phyloP scores from a whole-genome alignment of 108 stramenopile species.

The Phaeodactylum tricornutum region DNA sequence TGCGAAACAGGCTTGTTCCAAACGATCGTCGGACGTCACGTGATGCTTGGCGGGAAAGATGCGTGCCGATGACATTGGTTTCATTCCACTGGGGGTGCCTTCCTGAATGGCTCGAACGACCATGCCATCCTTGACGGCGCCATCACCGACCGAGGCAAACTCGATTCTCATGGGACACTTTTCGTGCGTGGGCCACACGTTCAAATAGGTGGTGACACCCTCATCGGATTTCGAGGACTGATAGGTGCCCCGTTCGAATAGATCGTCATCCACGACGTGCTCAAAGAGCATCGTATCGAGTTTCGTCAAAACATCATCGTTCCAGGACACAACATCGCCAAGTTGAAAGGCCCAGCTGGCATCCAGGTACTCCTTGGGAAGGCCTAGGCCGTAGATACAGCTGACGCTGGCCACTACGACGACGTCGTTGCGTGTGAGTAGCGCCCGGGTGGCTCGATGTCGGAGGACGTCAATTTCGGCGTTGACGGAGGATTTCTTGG shows the following conservation, averaged over 20 bases:
- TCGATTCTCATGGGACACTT: slow-evolving; percentile 24
- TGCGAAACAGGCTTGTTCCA: slow-evolving; percentile 28
- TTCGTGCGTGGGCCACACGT: slow-evolving; percentile 47
- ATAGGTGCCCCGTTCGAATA: slow-evolving; percentile 25
- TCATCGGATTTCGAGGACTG: slow-evolving; percentile 1
- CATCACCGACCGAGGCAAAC: neutral
- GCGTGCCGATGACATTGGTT: slow-evolving; percentile 7
- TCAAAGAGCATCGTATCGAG: slow-evolving; percentile 14
- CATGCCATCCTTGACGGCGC: neutral
- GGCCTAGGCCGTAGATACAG: slow-evolving; percentile 78
- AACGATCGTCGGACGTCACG: slow-evolving; percentile 20
- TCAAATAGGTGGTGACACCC: slow-evolving; percentile 1
- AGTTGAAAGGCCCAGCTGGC: slow-evolving; percentile 19
- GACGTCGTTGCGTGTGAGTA: slow-evolving; percentile 48
- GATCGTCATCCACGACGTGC: slow-evolving; percentile 7
- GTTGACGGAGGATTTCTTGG: slow-evolving; percentile 60
- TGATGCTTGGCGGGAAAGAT: slow-evolving; percentile 76
- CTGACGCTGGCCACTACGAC: slow-evolving; percentile 69
- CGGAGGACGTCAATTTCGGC: slow-evolving; percentile 59
- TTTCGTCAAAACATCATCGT: slow-evolving; percentile 6
- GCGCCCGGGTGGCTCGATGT: slow-evolving; percentile 57
- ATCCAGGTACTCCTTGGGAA: slow-evolving; percentile 61
- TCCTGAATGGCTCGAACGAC: slow-evolving; percentile 6
- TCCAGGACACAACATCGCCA: slow-evolving; percentile 9
- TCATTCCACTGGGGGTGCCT: slow-evolving; percentile 10